Base-by-base conservation (phyloP, 1,284 basidiomycete genomes). In the Puccinia polysora region DNA sequence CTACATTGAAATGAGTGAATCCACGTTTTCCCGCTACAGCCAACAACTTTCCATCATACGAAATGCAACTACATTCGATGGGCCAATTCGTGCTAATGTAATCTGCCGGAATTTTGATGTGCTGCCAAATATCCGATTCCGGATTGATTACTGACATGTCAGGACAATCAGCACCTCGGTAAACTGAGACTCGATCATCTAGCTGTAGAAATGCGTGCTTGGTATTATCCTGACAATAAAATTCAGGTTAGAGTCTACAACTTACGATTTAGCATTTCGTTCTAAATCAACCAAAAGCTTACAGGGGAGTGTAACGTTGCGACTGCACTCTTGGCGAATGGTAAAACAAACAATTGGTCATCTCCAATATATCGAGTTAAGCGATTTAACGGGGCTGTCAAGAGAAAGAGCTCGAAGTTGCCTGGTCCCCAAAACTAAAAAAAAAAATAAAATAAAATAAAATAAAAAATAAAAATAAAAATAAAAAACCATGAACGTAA, bases 61-160 rank as follows among this genome's bases (percentile, higher is more conserved):
- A 96, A 73, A 98, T 86, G 4, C 90, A 89, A 5, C 94, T 94
- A 78, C 94, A 96, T 47, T 88, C 87, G 50, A 98, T 88, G 0
- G 96, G 96, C 91, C 95, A 97, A 77, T 98, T 96, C 14, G 86
- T 84, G 0, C 91, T 86, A 45, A 97, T 82, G 80, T 98, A 99
- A 23, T 83, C 82, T 76, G 89, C 86, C 0, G 96, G 96, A n/a
- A 98, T 86, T 87, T 90, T 73, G 62, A 97, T 89, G 81, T 91
- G 89, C 76, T 97, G 91, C 92, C 94, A 97, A 7, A 97, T 92
- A 77, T 97, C 95, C 2, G 91, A 91, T 78, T 97, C 94, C n/a
- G 95, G 95, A 78, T 97, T 97, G 79, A 98, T 97, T 59, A 98
- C 88, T 78, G 91, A 94, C 87, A 96, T 89, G 78, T 98, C 95